A percentile compares a stretch with the other conserved stretches of the same genome.
Evolutionary conservation across 305 asterid genomes (phyloP).

Genomic region (Striga hermonthica): DNA sequence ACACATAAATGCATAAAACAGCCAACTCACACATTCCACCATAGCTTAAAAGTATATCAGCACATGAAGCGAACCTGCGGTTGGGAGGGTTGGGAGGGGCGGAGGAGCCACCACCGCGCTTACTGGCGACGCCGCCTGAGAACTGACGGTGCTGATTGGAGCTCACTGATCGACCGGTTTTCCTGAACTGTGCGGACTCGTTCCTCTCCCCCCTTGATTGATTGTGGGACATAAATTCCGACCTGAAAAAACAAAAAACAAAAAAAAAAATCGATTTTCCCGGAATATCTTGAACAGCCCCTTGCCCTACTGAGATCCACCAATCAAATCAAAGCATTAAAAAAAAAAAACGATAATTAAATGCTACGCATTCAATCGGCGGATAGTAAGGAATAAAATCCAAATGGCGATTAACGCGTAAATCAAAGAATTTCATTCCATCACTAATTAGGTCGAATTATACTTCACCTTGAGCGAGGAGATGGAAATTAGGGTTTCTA

Average conservation of each 20-base stretch:
- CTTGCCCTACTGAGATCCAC: conserved; percentile 42
- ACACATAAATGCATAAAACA: neutral
- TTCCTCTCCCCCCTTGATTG: conserved; percentile 65
- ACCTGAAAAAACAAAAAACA: conserved; percentile 34
- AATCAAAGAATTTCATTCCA: too few species aligned
- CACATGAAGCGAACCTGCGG: conserved; percentile 45
- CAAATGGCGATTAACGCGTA: neutral
- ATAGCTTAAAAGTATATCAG: conserved; percentile 26
- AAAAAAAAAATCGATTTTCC: conserved; percentile 37
- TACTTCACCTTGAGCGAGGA: conserved; percentile 19
- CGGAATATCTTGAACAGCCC: conserved; percentile 26
- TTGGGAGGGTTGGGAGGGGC: conserved; percentile 35
- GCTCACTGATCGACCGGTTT: conserved; percentile 61
- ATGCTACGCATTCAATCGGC: conserved; percentile 18
- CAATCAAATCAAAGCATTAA: conserved; percentile 36
- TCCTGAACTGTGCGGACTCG: conserved; percentile 63
- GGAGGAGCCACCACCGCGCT: conserved; percentile 73
- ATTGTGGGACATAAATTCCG: conserved; percentile 65
- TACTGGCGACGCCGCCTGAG: conserved; percentile 45
- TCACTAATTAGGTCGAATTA: too few species aligned
- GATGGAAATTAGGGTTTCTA: conserved; percentile 41
- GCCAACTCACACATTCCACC: conserved; percentile 22
- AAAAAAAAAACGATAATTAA: conserved; percentile 15
- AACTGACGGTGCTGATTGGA: conserved; percentile 51
- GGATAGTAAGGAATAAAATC: neutral